Conservation (phyloP, 257 asterid species). For the Plectranthus barbatus region DNA sequence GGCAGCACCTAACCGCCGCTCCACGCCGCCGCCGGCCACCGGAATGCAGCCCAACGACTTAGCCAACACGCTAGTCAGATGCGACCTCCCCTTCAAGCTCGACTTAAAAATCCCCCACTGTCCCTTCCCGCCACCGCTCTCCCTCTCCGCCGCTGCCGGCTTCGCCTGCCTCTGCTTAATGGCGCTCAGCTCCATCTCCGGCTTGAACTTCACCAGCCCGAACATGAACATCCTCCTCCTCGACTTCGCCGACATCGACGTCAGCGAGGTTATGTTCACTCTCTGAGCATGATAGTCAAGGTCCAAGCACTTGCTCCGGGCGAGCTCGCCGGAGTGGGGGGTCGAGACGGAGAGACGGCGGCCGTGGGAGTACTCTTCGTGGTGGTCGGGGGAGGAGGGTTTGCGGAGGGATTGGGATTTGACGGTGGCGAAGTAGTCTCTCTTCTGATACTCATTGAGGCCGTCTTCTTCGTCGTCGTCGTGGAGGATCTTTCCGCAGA, state of each 20-base stretch:
- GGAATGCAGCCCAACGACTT: slow-evolving; percentile 41
- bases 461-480: neutral
- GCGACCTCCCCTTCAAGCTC: slow-evolving; percentile 28
- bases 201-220: slow-evolving; percentile 64
- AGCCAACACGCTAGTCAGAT: slow-evolving; percentile 28
- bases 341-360: slow-evolving; percentile 8
- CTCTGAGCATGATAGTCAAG: slow-evolving; percentile 28
- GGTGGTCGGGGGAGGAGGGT: neutral
- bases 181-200: too few relatives aligned
- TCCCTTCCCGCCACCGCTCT: slow-evolving; percentile 23
- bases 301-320: slow-evolving; percentile 3
- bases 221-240: slow-evolving; percentile 66
- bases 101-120: slow-evolving; percentile 22
- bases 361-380: too few relatives aligned
- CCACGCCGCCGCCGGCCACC: slow-evolving; percentile 12
- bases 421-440: slow-evolving; percentile 28
- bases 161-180: slow-evolving; percentile 49
- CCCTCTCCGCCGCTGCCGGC: slow-evolving; percentile 3
- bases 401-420: slow-evolving; percentile 11
- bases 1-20: slow-evolving; percentile 1
- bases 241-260: slow-evolving; percentile 67
- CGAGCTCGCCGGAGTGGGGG: too few relatives aligned
- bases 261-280: slow-evolving; percentile 49
- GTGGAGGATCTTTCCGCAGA: slow-evolving; percentile 31
- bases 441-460: slow-evolving; percentile 30